Evolutionary conservation across 148 eudicot genomes (phyloP).

Genomic region (Chenopodium formosanum): DNA sequence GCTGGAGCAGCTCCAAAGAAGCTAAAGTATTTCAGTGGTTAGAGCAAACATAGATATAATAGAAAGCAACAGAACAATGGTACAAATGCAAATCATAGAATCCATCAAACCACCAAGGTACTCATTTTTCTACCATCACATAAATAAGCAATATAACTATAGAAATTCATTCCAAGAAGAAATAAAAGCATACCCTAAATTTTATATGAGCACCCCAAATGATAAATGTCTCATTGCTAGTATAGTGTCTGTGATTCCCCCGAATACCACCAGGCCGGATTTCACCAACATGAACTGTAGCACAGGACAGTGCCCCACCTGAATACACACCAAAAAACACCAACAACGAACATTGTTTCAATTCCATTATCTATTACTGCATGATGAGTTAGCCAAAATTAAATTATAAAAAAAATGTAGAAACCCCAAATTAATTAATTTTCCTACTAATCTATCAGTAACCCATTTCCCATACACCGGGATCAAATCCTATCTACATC

Average conservation of each 20-base stretch:
- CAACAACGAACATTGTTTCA: neutral
- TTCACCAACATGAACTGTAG: slow-evolving; percentile 80
- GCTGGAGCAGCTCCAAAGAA: neutral
- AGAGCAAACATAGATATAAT: neutral
- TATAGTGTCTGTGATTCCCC: slow-evolving; percentile 88
- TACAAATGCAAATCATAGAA: neutral
- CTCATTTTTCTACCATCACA: neutral
- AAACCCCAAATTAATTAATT: too few species aligned
- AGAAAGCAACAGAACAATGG: neutral
- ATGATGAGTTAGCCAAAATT: too few species aligned
- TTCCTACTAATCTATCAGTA: neutral
- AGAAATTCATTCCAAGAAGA: neutral
- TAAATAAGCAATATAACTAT: neutral
- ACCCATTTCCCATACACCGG: neutral
- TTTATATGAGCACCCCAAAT: slow-evolving; percentile 88
- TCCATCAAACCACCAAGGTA: neutral
- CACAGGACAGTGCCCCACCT: slow-evolving; percentile 81
- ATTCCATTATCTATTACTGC: neutral
- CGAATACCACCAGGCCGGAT: slow-evolving; percentile 74
- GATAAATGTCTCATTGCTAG: slow-evolving; percentile 86
- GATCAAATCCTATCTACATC: neutral
- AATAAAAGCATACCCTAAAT: slow-evolving; percentile 65
- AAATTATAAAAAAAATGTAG: neutral
- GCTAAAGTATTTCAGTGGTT: neutral
- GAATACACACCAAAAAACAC: neutral